Evolutionary conservation across 345 rosid genomes (phyloP).

Genomic region (Populus simonii): DNA sequence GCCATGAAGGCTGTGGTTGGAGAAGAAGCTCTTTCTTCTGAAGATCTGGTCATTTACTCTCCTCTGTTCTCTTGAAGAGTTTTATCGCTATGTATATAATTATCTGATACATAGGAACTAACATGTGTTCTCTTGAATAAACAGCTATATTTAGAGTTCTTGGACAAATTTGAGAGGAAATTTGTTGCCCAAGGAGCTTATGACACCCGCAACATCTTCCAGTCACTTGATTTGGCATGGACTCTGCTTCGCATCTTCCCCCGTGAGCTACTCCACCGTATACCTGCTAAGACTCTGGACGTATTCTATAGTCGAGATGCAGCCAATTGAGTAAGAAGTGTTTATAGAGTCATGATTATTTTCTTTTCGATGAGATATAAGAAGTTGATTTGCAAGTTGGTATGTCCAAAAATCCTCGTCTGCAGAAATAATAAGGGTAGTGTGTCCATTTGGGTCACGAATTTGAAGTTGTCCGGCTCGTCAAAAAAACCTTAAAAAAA

Average conservation of each 20-base stretch:
- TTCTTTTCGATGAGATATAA: constrained; percentile 7
- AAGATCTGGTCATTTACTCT: constrained; percentile 68
- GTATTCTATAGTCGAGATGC: constrained; percentile 79
- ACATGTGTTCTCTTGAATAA: constrained; percentile 18
- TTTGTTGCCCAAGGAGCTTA: constrained; percentile 94
- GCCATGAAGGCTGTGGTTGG: constrained; percentile 99
- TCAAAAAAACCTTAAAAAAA: background rate
- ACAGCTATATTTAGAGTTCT: constrained; percentile 89
- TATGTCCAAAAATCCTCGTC: background rate
- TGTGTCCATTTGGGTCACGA: constrained; percentile 9
- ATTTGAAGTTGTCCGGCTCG: background rate
- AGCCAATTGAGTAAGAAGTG: constrained; percentile 32
- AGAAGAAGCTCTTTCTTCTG: constrained; percentile 98
- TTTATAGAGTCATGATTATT: background rate
- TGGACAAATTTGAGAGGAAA: constrained; percentile 94
- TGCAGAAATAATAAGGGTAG: constrained; percentile 19
- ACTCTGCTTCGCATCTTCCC: constrained; percentile 96
- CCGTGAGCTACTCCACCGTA: constrained; percentile 95
- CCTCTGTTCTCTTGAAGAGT: constrained; percentile 8
- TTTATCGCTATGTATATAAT: background rate
- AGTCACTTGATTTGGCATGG: constrained; percentile 96
- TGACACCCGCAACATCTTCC: constrained; percentile 88
- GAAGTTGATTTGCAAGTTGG: constrained; percentile 12
- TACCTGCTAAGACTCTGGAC: constrained; percentile 94
- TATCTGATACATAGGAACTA: constrained; percentile 5